A percentile compares a stretch with the other conserved stretches of the same genome.
These are phyloP conservation scores for Cercospora sesami DNA, from an alignment of 2,329 filamentous ascomycete genomes.

Conservation along the genomic window DNA sequence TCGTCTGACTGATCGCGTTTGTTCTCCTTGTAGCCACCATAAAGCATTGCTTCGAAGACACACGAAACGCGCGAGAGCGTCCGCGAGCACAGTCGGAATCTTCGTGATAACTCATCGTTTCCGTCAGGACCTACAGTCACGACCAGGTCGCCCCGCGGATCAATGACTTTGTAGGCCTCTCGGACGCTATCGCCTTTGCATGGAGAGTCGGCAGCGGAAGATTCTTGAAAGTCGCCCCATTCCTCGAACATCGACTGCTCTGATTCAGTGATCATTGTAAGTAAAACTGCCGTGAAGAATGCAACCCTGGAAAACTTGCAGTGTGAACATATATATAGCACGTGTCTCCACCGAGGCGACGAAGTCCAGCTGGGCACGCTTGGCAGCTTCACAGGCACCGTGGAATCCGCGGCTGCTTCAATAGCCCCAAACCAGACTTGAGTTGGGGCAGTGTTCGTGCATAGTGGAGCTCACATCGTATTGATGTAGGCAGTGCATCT, in stretches of 20 bases:
- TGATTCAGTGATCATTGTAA: not conserved
- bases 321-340: not conserved
- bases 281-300: too few relatives aligned
- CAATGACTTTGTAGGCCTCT: not conserved
- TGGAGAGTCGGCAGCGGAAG: not conserved
- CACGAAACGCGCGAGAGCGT: slow-evolving; percentile 3
- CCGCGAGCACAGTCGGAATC: not conserved
- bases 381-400: not conserved
- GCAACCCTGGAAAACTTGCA: not conserved
- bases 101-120: not conserved
- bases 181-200: not conserved
- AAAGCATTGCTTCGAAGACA: slow-evolving; percentile 11
- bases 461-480: too few relatives aligned
- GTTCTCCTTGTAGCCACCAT: not conserved
- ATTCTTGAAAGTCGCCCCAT: not conserved
- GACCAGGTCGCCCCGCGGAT: slow-evolving; percentile 3
- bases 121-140: not conserved
- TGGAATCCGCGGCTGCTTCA: not conserved
- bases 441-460: too few relatives aligned
- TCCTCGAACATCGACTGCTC: not conserved
- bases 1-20: not conserved
- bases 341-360: not conserved
- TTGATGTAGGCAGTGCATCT: too few relatives aligned
- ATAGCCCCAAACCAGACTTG: too few relatives aligned
- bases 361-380: not conserved